phyloP scores from a whole-genome alignment of 1,284 basidiomycete genomes.

The Tylopilus orsonianus region DNA sequence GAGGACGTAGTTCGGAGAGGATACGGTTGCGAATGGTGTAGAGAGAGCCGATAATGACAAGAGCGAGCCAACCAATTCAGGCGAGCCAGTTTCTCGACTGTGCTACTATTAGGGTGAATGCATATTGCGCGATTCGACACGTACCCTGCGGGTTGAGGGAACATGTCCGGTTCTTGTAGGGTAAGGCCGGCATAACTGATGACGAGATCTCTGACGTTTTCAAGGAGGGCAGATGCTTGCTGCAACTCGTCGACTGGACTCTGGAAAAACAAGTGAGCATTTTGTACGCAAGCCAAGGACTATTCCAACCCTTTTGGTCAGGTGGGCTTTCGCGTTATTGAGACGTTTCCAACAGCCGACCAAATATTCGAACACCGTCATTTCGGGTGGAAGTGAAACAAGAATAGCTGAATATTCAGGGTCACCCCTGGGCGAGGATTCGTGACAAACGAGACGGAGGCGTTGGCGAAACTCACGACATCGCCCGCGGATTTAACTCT shows the following conservation, averaged over 20 bases:
- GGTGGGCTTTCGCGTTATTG: constrained; percentile 54
- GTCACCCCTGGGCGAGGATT: constrained; percentile 60
- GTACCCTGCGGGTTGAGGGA: constrained; percentile 80
- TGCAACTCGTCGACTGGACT: constrained; percentile 62
- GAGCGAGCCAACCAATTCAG: constrained; percentile 76
- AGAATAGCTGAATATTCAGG: constrained; percentile 77
- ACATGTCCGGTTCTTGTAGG: constrained; percentile 92
- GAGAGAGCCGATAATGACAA: constrained; percentile 68
- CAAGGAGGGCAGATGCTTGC: constrained; percentile 60
- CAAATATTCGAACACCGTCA: constrained; percentile 91
- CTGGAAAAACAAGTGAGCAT: constrained; percentile 27
- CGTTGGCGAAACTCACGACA: constrained; percentile 57
- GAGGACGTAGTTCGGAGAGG: constrained; percentile 29
- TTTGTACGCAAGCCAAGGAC: not conserved
- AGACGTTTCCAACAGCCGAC: constrained; percentile 89
- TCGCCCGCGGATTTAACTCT: constrained; percentile 73
- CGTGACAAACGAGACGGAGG: not conserved
- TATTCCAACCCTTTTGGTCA: constrained; percentile 58
- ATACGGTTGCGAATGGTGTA: constrained; percentile 43
- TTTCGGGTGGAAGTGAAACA: constrained; percentile 72
- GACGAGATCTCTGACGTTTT: constrained; percentile 77
- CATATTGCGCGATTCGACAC: constrained; percentile 30
- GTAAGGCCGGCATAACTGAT: constrained; percentile 90
- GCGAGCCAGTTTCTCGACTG: constrained; percentile 69
- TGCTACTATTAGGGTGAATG: constrained; percentile 8